Conservation (phyloP, 371 early-diverging fungal genomes). For the Mucor plumbeus region DNA sequence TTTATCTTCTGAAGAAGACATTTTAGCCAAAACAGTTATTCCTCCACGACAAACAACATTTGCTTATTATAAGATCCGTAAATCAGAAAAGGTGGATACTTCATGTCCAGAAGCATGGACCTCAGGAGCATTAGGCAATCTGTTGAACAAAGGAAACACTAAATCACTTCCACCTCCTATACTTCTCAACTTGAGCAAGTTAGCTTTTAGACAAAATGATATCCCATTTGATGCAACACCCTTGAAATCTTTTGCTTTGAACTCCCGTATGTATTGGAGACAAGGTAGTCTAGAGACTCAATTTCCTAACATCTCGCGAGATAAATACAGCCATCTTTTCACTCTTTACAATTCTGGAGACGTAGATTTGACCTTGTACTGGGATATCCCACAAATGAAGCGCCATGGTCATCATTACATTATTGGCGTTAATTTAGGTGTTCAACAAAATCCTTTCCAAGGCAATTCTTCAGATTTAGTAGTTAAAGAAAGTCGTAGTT, state of each 20-base stretch:
- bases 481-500: conserved; percentile 42
- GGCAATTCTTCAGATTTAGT: conserved; percentile 20
- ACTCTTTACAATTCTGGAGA: conserved; percentile 83
- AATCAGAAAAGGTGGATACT: conserved; percentile 13
- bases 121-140: conserved; percentile 48
- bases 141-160: conserved; percentile 40
- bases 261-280: conserved; percentile 80
- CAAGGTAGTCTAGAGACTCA: conserved; percentile 59
- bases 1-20: conserved; percentile 35
- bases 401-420: conserved; percentile 86
- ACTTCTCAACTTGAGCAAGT: conserved; percentile 41
- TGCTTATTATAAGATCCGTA: conserved; percentile 65
- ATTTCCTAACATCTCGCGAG: conserved; percentile 66
- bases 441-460: conserved; percentile 74
- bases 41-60: conserved; percentile 68
- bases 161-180: conserved; percentile 36
- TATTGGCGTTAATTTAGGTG: conserved; percentile 85
- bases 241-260: conserved; percentile 67
- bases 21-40: conserved; percentile 47
- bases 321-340: conserved; percentile 59
- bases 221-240: conserved; percentile 56
- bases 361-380: conserved; percentile 87
- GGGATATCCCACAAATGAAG: conserved; percentile 68
- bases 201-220: conserved; percentile 47
- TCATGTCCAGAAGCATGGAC: conserved; percentile 58